Evolutionary conservation across 192 early-diverging fungal genomes (phyloP).

Genomic region (Coemansia sp.): DNA sequence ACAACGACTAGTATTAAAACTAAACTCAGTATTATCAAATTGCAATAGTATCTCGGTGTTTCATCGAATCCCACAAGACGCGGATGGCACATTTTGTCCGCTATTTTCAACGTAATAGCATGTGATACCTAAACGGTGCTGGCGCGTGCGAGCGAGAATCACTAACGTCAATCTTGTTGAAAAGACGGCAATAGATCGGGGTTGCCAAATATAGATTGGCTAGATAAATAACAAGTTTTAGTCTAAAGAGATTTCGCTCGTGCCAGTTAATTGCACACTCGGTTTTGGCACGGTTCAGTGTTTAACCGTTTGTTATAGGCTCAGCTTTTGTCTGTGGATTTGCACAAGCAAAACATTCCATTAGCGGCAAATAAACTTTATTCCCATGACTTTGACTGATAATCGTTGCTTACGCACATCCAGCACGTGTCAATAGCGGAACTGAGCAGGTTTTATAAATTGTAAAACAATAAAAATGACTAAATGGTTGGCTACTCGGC

Average conservation of each 20-base stretch:
- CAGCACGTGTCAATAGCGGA: background rate
- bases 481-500: background rate
- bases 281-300: no score
- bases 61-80: no score
- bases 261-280: background rate
- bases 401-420: background rate
- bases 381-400: background rate
- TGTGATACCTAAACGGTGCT: slow-evolving; percentile 7
- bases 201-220: background rate
- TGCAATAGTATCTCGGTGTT: no score
- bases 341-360: background rate
- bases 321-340: background rate
- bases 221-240: background rate
- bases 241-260: background rate
- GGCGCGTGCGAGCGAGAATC: slow-evolving; percentile 7
- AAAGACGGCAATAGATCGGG: background rate
- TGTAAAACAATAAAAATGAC: background rate
- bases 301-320: background rate
- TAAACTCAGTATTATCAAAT: no score
- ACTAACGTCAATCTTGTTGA: background rate
- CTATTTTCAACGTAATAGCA: background rate
- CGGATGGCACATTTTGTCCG: background rate
- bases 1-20: no score
- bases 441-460: background rate
- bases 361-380: background rate